phyloP scores from a whole-genome alignment of 306 rosid species.

The Crataegus laevigata region DNA sequence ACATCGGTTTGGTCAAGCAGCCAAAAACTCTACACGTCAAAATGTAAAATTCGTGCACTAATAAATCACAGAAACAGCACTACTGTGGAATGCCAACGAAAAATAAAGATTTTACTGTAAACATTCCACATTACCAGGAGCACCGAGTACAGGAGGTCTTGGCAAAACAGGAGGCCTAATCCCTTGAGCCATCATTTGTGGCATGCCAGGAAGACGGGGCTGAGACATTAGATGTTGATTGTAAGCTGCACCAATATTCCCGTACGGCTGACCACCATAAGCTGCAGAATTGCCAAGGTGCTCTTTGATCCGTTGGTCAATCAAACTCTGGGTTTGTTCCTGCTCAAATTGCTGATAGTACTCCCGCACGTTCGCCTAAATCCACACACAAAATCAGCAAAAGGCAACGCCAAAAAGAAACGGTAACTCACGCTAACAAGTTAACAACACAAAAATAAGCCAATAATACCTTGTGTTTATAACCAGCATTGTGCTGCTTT shows the following conservation, averaged over 20 bases:
- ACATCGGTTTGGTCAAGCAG: neutral
- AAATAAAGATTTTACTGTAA: neutral
- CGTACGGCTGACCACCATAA: slow-evolving; percentile 21
- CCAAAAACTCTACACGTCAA: neutral
- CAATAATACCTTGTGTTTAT: slow-evolving; percentile 75
- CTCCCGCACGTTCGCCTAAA: slow-evolving; percentile 75
- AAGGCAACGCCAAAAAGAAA: neutral
- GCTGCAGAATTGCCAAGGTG: slow-evolving; percentile 95
- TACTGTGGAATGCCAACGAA: neutral
- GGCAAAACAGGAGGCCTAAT: slow-evolving; percentile 80
- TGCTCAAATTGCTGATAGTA: slow-evolving; percentile 97
- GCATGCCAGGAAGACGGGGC: slow-evolving; percentile 62
- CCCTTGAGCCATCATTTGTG: slow-evolving; percentile 56
- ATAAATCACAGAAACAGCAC: neutral
- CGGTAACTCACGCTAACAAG: neutral
- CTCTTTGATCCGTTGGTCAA: slow-evolving; percentile 94
- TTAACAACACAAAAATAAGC: neutral
- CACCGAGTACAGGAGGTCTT: slow-evolving; percentile 69
- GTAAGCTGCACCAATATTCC: slow-evolving; percentile 84
- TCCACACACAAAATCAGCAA: slow-evolving; percentile 2
- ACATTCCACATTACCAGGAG: slow-evolving; percentile 49
- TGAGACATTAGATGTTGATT: slow-evolving; percentile 67
- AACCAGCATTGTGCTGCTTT: slow-evolving; percentile 97
- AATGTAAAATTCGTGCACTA: neutral
- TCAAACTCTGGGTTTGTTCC: slow-evolving; percentile 89